Evolutionary conservation across 768 basidiomycete species (phyloP).

Genomic region (Lactarius akahatsu): DNA sequence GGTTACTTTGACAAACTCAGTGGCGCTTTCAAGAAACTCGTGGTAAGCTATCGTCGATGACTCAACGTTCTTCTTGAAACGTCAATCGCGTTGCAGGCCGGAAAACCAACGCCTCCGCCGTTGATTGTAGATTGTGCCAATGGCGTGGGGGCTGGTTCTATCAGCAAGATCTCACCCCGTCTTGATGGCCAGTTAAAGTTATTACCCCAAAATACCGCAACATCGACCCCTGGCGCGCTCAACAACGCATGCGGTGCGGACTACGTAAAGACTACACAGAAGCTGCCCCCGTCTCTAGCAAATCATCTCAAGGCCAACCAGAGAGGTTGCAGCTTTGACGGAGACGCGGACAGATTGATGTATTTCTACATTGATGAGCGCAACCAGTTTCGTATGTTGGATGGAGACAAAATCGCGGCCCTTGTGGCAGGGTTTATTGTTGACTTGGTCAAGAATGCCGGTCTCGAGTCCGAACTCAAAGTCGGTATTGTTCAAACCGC

Average conservation of each 20-base stretch:
- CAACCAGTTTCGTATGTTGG: constrained; percentile 83
- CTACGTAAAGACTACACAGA: constrained; percentile 93
- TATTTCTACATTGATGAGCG: constrained; percentile 88
- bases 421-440: constrained; percentile 92
- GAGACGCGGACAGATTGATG: constrained; percentile 96
- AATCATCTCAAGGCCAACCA: constrained; percentile 64
- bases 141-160: constrained; percentile 84
- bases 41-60: constrained; percentile 53
- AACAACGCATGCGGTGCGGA: constrained; percentile 94
- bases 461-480: constrained; percentile 71
- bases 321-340: constrained; percentile 91
- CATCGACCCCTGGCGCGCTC: constrained; percentile 63
- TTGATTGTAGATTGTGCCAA: constrained; percentile 97
- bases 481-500: constrained; percentile 98
- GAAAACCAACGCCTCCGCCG: constrained; percentile 54
- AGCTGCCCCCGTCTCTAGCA: constrained; percentile 72
- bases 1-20: constrained; percentile 86
- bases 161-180: constrained; percentile 56
- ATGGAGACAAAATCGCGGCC: constrained; percentile 97
- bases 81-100: constrained; percentile 44
- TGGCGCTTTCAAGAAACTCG: constrained; percentile 77
- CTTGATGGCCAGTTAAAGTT: constrained; percentile 63
- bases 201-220: constrained; percentile 66
- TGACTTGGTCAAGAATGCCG: constrained; percentile 82
- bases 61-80: constrained; percentile 9